Percentiles rank a stretch among this genome's conserved stretches.
Evolutionary conservation across 2,329 filamentous ascomycete genomes (phyloP).

Genomic region (Apiospora kogelbergensis): DNA sequence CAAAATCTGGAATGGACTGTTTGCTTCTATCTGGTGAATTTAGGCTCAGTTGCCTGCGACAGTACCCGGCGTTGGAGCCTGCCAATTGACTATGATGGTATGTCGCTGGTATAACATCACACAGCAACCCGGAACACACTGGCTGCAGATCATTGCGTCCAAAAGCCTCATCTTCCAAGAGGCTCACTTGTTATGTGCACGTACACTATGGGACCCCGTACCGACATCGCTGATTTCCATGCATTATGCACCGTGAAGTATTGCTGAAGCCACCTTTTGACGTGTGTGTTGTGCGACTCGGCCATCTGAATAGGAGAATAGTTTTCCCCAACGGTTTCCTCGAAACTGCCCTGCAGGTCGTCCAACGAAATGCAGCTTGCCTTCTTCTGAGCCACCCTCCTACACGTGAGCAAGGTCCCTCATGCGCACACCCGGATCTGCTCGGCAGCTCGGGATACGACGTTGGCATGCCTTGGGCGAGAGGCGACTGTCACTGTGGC

Average conservation of each 20-base stretch:
- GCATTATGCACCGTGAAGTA: neutral
- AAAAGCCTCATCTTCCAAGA: neutral
- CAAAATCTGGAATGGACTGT: neutral
- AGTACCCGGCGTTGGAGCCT: neutral
- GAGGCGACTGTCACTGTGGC: neutral
- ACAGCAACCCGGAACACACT: neutral
- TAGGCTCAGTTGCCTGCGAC: neutral
- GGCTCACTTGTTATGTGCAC: no score
- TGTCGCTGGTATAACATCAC: neutral
- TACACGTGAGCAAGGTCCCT: conserved; percentile 2
- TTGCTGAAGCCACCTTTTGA: conserved; percentile 20
- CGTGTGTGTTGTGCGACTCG: conserved; percentile 21
- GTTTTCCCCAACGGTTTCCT: conserved; percentile 21
- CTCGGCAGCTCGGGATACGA: neutral
- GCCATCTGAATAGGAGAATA: conserved; percentile 25
- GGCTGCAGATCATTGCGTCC: neutral
- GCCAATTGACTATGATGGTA: neutral
- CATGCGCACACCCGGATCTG: neutral
- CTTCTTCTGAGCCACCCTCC: conserved; percentile 10
- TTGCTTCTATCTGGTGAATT: neutral
- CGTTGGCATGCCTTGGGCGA: neutral
- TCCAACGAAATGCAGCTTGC: conserved; percentile 1
- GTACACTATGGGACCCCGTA: neutral
- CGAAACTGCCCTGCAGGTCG: conserved; percentile 17
- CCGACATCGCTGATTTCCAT: neutral